A percentile compares a stretch with the other conserved stretches of the same genome.
phyloP scores from a whole-genome alignment of 805 yeast species.

The Ogataea wickerhamii region DNA sequence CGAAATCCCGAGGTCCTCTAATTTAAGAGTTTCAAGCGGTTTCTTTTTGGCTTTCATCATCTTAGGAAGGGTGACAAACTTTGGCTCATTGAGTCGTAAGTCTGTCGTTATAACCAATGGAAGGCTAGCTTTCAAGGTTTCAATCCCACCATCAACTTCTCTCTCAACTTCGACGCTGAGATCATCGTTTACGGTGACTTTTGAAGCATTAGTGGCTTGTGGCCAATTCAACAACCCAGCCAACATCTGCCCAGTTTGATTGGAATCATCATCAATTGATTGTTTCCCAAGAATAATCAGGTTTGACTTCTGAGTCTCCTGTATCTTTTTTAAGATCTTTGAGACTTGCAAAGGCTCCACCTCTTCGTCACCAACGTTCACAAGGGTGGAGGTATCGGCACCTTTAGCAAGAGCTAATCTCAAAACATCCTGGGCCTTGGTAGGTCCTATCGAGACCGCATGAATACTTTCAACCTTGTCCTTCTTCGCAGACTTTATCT shows the following conservation, averaged over 20 bases:
- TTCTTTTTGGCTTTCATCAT: constrained; percentile 98
- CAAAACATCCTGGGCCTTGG: constrained; percentile 82
- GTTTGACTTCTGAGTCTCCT: constrained; percentile 67
- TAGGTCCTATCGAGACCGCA: constrained; percentile 87
- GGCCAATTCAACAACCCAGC: constrained; percentile 95
- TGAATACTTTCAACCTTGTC: constrained; percentile 74
- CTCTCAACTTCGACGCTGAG: constrained; percentile 76
- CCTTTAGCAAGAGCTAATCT: constrained; percentile 94
- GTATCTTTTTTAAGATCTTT: constrained; percentile 71
- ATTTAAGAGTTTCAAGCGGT: constrained; percentile 67
- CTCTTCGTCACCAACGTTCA: constrained; percentile 65
- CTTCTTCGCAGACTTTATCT: constrained; percentile 64
- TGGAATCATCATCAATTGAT: constrained; percentile 92
- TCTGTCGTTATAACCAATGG: constrained; percentile 92
- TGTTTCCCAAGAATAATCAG: constrained; percentile 91
- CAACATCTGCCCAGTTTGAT: constrained; percentile 94
- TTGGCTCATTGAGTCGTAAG: constrained; percentile 88
- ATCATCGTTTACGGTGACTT: constrained; percentile 56
- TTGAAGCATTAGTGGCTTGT: constrained; percentile 92
- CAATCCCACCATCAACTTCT: constrained; percentile 95
- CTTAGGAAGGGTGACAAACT: constrained; percentile 93
- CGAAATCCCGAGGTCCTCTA: constrained; percentile 69
- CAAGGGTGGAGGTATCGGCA: constrained; percentile 77
- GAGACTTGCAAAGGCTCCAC: constrained; percentile 90
- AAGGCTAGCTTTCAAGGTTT: constrained; percentile 68